Percentiles rank a stretch among this genome's conserved stretches.
Evolutionary conservation across 1,284 basidiomycete genomes (phyloP).

Genomic region (Malassezia arunalokei): DNA sequence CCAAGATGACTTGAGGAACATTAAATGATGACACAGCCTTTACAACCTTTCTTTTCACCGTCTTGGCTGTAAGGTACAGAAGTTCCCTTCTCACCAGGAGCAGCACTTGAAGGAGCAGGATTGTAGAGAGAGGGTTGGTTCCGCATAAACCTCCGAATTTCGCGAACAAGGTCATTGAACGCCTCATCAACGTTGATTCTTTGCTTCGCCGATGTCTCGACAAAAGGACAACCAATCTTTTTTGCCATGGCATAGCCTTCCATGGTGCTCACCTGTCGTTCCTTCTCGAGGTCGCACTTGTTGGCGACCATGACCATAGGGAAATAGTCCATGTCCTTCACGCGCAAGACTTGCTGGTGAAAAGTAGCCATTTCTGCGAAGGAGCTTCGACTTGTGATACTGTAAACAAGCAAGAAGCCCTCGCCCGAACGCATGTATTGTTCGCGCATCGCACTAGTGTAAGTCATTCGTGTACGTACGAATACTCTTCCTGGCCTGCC

Average conservation of each 20-base stretch:
- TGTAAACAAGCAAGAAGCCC: slow-evolving; percentile 96
- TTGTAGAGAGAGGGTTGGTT: slow-evolving; percentile 26
- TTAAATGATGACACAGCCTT: slow-evolving; percentile 12
- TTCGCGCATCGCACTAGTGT: slow-evolving; percentile 76
- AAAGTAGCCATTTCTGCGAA: slow-evolving; percentile 95
- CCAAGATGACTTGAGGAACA: background rate
- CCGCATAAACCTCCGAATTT: slow-evolving; percentile 89
- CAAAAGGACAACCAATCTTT: slow-evolving; percentile 90
- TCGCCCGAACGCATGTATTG: slow-evolving; percentile 97
- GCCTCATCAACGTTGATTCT: slow-evolving; percentile 97
- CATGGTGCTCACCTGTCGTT: slow-evolving; percentile 82
- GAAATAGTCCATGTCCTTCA: slow-evolving; percentile 94
- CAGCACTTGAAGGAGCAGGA: background rate
- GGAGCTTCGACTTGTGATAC: slow-evolving; percentile 92
- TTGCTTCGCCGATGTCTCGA: slow-evolving; percentile 97
- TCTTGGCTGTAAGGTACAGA: background rate
- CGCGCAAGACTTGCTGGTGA: slow-evolving; percentile 72
- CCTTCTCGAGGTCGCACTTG: slow-evolving; percentile 96
- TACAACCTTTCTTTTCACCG: slow-evolving; percentile 4
- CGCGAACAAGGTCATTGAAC: slow-evolving; percentile 89
- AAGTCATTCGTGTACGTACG: slow-evolving; percentile 54
- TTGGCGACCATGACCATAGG: slow-evolving; percentile 96
- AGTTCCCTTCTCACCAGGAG: background rate
- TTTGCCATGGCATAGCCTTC: slow-evolving; percentile 96
- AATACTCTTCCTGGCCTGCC: slow-evolving; percentile 95